phyloP scores from a whole-genome alignment of 2,329 filamentous ascomycete species.

The Helotiales sp. region DNA sequence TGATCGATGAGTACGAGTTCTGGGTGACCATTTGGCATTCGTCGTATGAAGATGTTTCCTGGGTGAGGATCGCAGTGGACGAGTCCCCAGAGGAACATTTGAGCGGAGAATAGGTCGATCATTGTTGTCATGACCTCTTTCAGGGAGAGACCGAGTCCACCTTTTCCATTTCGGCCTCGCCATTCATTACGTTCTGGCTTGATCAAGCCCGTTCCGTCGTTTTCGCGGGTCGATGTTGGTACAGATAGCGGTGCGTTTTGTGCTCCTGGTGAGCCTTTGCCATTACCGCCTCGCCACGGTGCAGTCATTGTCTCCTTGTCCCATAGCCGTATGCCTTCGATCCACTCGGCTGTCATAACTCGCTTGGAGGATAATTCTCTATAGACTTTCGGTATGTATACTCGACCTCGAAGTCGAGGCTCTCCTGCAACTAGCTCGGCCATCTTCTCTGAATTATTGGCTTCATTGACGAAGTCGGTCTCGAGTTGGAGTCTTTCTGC shows the following conservation, averaged over 20 bases:
- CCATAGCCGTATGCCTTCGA: constrained; percentile 91
- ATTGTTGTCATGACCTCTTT: constrained; percentile 95
- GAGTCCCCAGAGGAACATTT: constrained; percentile 96
- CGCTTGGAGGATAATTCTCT: constrained; percentile 78
- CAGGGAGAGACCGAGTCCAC: constrained; percentile 79
- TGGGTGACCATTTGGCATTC: constrained; percentile 75
- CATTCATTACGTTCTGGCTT: constrained; percentile 82
- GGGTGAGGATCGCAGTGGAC: constrained; percentile 98
- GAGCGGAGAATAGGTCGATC: constrained; percentile 93
- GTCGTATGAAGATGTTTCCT: constrained; percentile 93
- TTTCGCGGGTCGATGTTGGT: constrained; percentile 37
- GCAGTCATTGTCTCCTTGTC: constrained; percentile 80
- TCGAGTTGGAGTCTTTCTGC: constrained; percentile 89
- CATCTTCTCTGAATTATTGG: constrained; percentile 85
- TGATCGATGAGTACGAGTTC: constrained; percentile 97
- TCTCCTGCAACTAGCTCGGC: constrained; percentile 72
- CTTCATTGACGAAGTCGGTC: constrained; percentile 93
- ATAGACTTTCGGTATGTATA: constrained; percentile 87
- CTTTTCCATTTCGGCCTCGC: constrained; percentile 70
- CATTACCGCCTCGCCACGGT: constrained; percentile 76
- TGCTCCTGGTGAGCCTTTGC: constrained; percentile 75
- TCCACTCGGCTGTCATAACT: constrained; percentile 95
- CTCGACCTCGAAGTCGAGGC: constrained; percentile 71
- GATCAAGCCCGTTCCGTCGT: constrained; percentile 57
- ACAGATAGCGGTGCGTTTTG: constrained; percentile 59